A percentile compares a stretch with the other conserved stretches of the same genome.
Evolutionary conservation across 83 land plant genomes (phyloP).

Genomic region (Thuja plicata): DNA sequence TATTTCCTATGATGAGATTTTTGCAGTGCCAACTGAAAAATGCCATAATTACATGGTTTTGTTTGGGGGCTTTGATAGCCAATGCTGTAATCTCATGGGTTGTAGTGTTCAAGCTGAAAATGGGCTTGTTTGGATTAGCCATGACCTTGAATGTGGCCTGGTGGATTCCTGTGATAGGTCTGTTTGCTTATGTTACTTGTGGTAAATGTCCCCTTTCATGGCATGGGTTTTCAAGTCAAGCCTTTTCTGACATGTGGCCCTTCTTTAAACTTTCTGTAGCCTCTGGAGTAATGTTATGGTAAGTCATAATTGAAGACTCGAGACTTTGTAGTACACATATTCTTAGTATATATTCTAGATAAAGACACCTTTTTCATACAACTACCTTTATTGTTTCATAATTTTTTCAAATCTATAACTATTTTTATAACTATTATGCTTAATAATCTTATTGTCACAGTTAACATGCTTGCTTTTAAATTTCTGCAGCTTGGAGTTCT

Average conservation of each 20-base stretch:
- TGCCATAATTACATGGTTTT: slow-evolving; percentile 16
- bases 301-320: slow-evolving; percentile 31
- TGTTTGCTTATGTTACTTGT: slow-evolving; percentile 3
- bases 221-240: slow-evolving; percentile 27
- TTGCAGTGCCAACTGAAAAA: slow-evolving; percentile 34
- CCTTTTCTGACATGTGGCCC: slow-evolving; percentile 29
- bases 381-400: no score
- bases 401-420: no score
- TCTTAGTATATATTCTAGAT: no score
- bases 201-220: slow-evolving; percentile 23
- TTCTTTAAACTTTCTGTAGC: slow-evolving; percentile 28
- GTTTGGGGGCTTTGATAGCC: slow-evolving; percentile 1
- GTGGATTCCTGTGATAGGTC: slow-evolving; percentile 22
- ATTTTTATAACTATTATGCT: neutral
- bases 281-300: slow-evolving; percentile 48
- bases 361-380: no score
- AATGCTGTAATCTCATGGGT: slow-evolving; percentile 24
- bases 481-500: slow-evolving; percentile 16
- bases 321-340: neutral
- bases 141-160: slow-evolving; percentile 23
- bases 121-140: slow-evolving; percentile 23
- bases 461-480: no score
- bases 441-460: no score
- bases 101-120: slow-evolving; percentile 8
- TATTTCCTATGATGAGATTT: slow-evolving; percentile 42